phyloP scores from a whole-genome alignment of 2,329 filamentous ascomycete genomes.

The Fusarium tuaranense region DNA sequence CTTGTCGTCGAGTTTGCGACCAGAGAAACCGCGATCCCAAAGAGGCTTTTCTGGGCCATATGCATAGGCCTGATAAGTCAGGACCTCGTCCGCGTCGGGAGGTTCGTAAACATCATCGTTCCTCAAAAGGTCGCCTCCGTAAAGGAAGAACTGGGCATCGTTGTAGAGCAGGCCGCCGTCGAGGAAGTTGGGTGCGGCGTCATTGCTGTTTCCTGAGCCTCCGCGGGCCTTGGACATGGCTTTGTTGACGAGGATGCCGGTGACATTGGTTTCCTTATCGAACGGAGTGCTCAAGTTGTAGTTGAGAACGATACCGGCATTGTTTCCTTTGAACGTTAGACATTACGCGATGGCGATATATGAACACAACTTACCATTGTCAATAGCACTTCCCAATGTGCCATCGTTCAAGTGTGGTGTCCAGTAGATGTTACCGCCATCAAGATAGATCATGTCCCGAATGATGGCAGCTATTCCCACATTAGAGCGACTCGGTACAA shows the following conservation, averaged over 20 bases:
- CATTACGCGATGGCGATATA: neutral
- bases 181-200: constrained; percentile 65
- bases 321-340: constrained; percentile 58
- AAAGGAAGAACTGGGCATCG: constrained; percentile 71
- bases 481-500: constrained; percentile 32
- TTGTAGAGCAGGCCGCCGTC: constrained; percentile 76
- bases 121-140: constrained; percentile 65
- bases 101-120: constrained; percentile 49
- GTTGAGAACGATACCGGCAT: constrained; percentile 63
- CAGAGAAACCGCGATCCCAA: constrained; percentile 59
- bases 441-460: constrained; percentile 72
- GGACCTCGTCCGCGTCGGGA: constrained; percentile 57
- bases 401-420: constrained; percentile 61
- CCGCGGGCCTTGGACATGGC: constrained; percentile 60
- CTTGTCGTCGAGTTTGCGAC: constrained; percentile 53
- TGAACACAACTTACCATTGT: constrained; percentile 56
- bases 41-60: constrained; percentile 59
- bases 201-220: constrained; percentile 62
- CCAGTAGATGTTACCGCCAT: constrained; percentile 71
- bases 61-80: constrained; percentile 65
- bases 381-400: constrained; percentile 35
- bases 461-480: constrained; percentile 63
- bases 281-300: constrained; percentile 71
- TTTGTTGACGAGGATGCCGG: constrained; percentile 58
- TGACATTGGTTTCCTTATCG: constrained; percentile 63